A percentile compares a stretch with the other conserved stretches of the same genome.
Conservation (phyloP, 1,284 basidiomycete genomes). For the Ganoderma sinense region DNA sequence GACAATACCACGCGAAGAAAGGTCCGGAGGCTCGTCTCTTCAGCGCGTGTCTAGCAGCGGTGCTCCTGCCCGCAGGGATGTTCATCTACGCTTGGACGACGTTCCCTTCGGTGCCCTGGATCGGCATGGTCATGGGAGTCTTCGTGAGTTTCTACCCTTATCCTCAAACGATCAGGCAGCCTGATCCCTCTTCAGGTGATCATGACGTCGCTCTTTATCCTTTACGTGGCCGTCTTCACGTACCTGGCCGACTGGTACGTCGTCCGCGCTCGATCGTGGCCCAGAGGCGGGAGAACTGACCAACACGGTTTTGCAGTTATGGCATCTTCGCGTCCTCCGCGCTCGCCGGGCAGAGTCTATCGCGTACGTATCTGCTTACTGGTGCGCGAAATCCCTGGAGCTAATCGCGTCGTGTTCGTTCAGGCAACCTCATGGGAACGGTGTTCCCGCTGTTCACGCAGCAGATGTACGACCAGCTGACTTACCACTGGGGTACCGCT, state of each 20-base stretch:
- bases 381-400: no score
- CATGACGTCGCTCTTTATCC: conserved; percentile 62
- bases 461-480: conserved; percentile 66
- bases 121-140: conserved; percentile 63
- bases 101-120: conserved; percentile 61
- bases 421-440: conserved; percentile 66
- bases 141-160: conserved; percentile 44
- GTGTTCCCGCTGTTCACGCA: conserved; percentile 72
- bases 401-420: no score
- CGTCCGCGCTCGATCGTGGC: neutral
- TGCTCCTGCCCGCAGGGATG: conserved; percentile 70
- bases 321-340: conserved; percentile 81
- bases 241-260: conserved; percentile 80
- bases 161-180: conserved; percentile 2
- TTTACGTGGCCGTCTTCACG: conserved; percentile 74
- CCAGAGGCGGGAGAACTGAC: neutral
- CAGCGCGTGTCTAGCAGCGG: conserved; percentile 68
- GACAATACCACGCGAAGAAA: conserved; percentile 57
- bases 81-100: conserved; percentile 74
- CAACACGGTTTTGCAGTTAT: conserved; percentile 50
- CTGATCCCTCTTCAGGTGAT: conserved; percentile 36
- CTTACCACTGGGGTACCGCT: conserved; percentile 77
- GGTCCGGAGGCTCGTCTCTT: conserved; percentile 83
- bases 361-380: conserved; percentile 65
- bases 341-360: conserved; percentile 79